These are phyloP conservation scores for Carex arenaria DNA, from an alignment of 202 grass and related monocot genomes.

Conservation along the genomic window DNA sequence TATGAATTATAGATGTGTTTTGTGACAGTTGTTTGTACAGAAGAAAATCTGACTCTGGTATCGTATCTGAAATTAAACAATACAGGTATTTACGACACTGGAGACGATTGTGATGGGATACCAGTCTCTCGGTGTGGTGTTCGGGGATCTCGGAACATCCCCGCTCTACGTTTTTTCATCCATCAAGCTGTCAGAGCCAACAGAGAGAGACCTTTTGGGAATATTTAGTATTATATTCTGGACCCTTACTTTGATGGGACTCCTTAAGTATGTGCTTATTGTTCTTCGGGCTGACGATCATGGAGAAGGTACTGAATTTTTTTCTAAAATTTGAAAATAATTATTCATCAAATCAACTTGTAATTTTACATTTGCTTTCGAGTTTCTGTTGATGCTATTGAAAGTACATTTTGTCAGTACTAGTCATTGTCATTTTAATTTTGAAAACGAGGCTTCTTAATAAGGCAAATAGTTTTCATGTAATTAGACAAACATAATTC, in stretches of 20 bases:
- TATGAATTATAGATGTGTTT: neutral
- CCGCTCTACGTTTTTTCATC: slow-evolving; percentile 72
- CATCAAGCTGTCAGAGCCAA: slow-evolving; percentile 25
- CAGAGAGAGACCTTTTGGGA: slow-evolving; percentile 41
- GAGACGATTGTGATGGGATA: slow-evolving; percentile 43
- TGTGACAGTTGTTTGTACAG: neutral
- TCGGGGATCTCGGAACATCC: slow-evolving; percentile 73
- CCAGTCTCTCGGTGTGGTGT: slow-evolving; percentile 80
- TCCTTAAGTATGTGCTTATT: slow-evolving; percentile 70
- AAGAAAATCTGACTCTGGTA: neutral
- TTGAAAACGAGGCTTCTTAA: neutral
- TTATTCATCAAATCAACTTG: neutral
- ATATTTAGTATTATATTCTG: slow-evolving; percentile 71
- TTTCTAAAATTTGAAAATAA: neutral
- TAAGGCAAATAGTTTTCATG: too few species aligned
- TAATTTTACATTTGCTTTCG: neutral
- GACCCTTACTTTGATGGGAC: slow-evolving; percentile 58
- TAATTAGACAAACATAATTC: neutral
- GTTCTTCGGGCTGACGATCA: slow-evolving; percentile 66
- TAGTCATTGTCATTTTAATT: neutral
- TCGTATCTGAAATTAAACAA: neutral
- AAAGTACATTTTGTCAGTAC: neutral
- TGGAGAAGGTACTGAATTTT: slow-evolving; percentile 40
- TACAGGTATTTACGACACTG: slow-evolving; percentile 44
- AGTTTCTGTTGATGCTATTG: neutral